Percentiles rank a stretch among this genome's conserved stretches.
Conservation (phyloP, 331 rosid genomes). For the Pyrus hybrid region DNA sequence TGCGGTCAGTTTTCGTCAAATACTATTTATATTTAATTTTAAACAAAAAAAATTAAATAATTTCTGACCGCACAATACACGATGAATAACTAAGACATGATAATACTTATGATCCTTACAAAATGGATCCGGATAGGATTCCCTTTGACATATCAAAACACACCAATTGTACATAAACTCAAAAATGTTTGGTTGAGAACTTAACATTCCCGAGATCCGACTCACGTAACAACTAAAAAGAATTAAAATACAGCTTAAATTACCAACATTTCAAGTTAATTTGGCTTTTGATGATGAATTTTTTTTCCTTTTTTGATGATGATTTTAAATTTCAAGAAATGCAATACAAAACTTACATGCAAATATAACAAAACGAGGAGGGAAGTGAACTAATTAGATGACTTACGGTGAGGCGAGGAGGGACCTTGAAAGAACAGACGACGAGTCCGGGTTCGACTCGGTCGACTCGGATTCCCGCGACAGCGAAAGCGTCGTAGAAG, state of each 20-base stretch:
- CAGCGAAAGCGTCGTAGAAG: constrained; percentile 51
- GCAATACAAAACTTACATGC: background rate
- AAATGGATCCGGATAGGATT: no score
- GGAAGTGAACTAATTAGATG: background rate
- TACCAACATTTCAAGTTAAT: no score
- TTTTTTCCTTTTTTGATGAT: no score
- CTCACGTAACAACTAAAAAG: no score
- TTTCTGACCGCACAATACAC: no score
- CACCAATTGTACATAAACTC: background rate
- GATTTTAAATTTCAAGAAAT: background rate
- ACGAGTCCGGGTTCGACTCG: constrained; percentile 62
- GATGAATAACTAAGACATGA: no score
- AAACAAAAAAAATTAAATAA: no score
- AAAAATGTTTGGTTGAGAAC: no score
- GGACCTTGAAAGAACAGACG: constrained; percentile 54
- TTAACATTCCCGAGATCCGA: no score
- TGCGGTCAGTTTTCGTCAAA: accelerated
- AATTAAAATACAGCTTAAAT: no score
- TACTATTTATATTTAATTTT: no score
- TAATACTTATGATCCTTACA: accelerated
- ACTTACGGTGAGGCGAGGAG: constrained; percentile 60
- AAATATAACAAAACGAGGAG: background rate
- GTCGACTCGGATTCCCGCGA: constrained; percentile 63
- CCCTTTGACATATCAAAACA: background rate
- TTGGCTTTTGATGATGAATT: background rate